phyloP scores from a whole-genome alignment of 805 yeast species.

The Suhomyces faveliae region DNA sequence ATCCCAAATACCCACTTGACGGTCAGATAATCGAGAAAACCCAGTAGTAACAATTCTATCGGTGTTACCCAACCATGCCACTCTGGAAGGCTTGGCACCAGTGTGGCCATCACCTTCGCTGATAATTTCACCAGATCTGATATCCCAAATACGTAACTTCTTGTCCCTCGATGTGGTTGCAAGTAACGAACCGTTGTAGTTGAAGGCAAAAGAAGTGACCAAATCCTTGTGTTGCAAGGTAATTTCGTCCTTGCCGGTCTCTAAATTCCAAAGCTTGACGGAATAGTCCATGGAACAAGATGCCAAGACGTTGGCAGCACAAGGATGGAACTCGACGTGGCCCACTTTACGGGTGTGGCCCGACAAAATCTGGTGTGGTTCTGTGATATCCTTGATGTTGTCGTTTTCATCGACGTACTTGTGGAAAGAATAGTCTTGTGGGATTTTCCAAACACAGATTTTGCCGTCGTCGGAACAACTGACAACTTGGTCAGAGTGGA shows the following conservation, averaged over 20 bases:
- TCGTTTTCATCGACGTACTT: slow-evolving; percentile 53
- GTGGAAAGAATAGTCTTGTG: slow-evolving; percentile 73
- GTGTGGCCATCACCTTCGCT: slow-evolving; percentile 87
- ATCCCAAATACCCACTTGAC: slow-evolving; percentile 96
- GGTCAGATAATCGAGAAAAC: slow-evolving; percentile 85
- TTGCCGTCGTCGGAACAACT: slow-evolving; percentile 40
- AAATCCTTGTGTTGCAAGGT: slow-evolving; percentile 85
- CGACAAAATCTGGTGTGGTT: slow-evolving; percentile 64
- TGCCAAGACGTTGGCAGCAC: slow-evolving; percentile 82
- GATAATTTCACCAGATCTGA: slow-evolving; percentile 67
- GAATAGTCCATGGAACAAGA: slow-evolving; percentile 89
- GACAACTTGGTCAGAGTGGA: slow-evolving; percentile 56
- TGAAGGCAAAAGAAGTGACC: slow-evolving; percentile 91
- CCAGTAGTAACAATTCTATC: slow-evolving; percentile 92
- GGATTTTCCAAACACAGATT: slow-evolving; percentile 85
- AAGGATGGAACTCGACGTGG: slow-evolving; percentile 85
- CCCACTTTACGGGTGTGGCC: slow-evolving; percentile 97
- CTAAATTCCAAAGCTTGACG: slow-evolving; percentile 88
- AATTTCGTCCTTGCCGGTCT: slow-evolving; percentile 63
- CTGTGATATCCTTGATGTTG: slow-evolving; percentile 57
- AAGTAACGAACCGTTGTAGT: slow-evolving; percentile 80
- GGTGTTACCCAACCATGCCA: slow-evolving; percentile 85
- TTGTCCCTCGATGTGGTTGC: slow-evolving; percentile 93
- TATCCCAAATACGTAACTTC: slow-evolving; percentile 87
- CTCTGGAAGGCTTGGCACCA: slow-evolving; percentile 89